Base-by-base conservation (phyloP, 2,329 filamentous ascomycete species). In the Lasiodiplodia citricola region DNA sequence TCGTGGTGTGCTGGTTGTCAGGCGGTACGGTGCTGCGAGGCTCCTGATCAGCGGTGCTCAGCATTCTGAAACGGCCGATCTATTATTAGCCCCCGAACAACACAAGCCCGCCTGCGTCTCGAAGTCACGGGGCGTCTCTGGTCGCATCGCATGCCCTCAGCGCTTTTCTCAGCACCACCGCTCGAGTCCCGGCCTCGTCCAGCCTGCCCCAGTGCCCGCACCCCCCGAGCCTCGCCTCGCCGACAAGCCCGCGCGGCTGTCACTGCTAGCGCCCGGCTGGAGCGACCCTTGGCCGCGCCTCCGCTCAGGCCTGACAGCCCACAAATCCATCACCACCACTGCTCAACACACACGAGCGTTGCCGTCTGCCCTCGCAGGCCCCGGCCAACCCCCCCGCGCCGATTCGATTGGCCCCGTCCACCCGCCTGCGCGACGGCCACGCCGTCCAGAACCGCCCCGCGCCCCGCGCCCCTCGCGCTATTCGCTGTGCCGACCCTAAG, bases 31-130 rank as follows among this genome's bases (percentile, higher is more conserved):
- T 62, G 58, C 25, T 50, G 57, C 41, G 58, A 50, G 41, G 58
- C 58, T 62, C 58, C 58, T 62, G 58, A 62, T 62, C 58, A 62
- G 56, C 56, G 41, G 56, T 37, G 56, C 56, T 47, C 56, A 60
- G 58, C 58, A 62, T 62, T 62, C 58, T 62, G 58, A 62, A 62
- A 62, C 58, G 58, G 58, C 58, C 58, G 58, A 62, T 62, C 58
- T 62, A 62, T 62, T 62, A 50, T 62, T 62, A 62, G 58, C 58
- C 58, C 57, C 41, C 58, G 41, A 51, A 62, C 58, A 62, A 62
- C 58, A 62, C 58, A 62, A 62, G 58, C 58, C 57, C 57, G 57
- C 57, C 52, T 60, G 57, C 58, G 58, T 62, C 58, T 60, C 58
- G 21, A 62, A 62, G 58, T 62, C 58, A 50, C 58, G 58, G 58